Evolutionary conservation across 176 grass and related monocot species (phyloP).

Genomic region (Sorghum bicolor): DNA sequence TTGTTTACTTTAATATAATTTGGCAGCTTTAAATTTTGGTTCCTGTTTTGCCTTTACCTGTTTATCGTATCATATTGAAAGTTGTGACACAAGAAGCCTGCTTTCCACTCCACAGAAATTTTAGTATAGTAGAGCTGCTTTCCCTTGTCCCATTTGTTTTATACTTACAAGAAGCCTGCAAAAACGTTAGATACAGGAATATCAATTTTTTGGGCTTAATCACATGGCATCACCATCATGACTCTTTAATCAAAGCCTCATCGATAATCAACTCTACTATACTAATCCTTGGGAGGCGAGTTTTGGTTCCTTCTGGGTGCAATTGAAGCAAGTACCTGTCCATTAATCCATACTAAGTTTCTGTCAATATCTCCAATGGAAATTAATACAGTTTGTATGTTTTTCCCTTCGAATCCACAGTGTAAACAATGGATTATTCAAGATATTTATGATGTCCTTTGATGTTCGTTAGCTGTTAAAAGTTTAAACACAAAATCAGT

Average conservation of each 20-base stretch:
- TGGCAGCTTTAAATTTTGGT: conserved; percentile 45
- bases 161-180: conserved; percentile 30
- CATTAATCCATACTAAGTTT: not conserved
- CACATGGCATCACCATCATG: conserved; percentile 19
- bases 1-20: conserved; percentile 38
- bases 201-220: conserved; percentile 6
- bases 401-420: not conserved
- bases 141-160: conserved; percentile 24
- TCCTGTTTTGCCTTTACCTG: conserved; percentile 27
- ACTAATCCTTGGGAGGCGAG: conserved; percentile 22
- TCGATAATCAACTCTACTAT: conserved; percentile 36
- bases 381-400: not conserved
- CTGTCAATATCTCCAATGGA: not conserved
- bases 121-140: too few species aligned
- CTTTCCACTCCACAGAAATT: too few species aligned
- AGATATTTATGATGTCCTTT: not conserved
- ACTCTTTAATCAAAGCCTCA: conserved; percentile 41
- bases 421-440: not conserved
- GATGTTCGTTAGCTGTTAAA: not conserved
- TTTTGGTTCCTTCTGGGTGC: conserved; percentile 38
- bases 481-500: not conserved
- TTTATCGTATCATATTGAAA: conserved; percentile 42
- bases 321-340: conserved; percentile 6
- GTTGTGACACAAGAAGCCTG: conserved; percentile 14
- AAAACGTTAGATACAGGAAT: conserved; percentile 16